These are phyloP conservation scores for Penicillium sp. DNA, from an alignment of 2,329 filamentous ascomycete genomes.

Conservation along the genomic window DNA sequence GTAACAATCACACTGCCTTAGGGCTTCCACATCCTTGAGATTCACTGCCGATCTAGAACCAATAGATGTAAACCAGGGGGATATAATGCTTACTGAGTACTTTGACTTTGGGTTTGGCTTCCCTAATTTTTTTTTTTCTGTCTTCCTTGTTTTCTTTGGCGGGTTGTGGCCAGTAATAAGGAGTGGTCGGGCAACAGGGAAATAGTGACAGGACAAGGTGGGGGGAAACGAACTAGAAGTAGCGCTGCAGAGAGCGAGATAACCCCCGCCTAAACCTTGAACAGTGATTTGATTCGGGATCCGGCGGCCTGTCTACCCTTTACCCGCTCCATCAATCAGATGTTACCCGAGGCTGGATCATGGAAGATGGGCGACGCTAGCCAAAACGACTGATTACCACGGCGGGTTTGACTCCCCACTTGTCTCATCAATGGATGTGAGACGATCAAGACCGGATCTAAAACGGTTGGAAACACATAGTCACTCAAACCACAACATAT, in stretches of 20 bases:
- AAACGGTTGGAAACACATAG: slow-evolving; percentile 4
- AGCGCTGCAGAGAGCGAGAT: slow-evolving; percentile 10
- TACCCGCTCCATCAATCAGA: slow-evolving; percentile 19
- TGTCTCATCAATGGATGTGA: background rate
- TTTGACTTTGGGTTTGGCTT: slow-evolving; percentile 2
- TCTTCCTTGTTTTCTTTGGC: background rate
- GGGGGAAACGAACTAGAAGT: slow-evolving; percentile 2
- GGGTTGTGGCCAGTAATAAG: background rate
- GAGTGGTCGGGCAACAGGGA: background rate
- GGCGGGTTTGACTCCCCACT: slow-evolving; percentile 3
- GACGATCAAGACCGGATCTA: slow-evolving; percentile 2
- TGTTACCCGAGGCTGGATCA: slow-evolving; percentile 19
- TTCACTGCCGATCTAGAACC: slow-evolving; percentile 5
- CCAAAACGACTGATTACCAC: slow-evolving; percentile 15
- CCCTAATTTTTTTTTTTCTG: background rate
- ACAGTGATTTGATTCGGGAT: slow-evolving; percentile 14
- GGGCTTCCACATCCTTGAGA: slow-evolving; percentile 18
- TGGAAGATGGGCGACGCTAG: slow-evolving; percentile 14
- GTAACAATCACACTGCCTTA: slow-evolving; percentile 29
- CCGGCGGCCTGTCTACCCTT: background rate
- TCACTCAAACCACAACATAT: slow-evolving; percentile 5
- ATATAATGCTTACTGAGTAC: slow-evolving; percentile 17
- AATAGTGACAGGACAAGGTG: slow-evolving; percentile 8
- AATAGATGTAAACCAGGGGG: slow-evolving; percentile 8
- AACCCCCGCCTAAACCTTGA: slow-evolving; percentile 21